These are phyloP conservation scores for sorghum (Sorghum bicolor) DNA, from an alignment of 176 grass and related monocot species.

Conservation along the genomic window DNA sequence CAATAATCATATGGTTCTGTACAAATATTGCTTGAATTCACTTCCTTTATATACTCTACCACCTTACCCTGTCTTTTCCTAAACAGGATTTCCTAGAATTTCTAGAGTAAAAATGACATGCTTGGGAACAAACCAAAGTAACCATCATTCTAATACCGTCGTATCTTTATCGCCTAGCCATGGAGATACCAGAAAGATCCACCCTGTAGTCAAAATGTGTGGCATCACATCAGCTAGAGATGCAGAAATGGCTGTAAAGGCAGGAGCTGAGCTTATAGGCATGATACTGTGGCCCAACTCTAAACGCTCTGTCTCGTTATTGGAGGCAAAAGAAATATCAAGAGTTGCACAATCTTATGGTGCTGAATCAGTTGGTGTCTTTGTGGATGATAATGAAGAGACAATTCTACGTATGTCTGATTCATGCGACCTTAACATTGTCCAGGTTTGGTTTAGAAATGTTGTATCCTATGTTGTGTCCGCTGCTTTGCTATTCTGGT, in stretches of 20 bases:
- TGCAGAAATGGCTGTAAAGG: slow-evolving; percentile 60
- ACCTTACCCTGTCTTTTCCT: slow-evolving; percentile 15
- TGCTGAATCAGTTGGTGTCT: slow-evolving; percentile 76
- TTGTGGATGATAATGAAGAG: slow-evolving; percentile 87
- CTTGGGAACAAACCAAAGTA: slow-evolving; percentile 23
- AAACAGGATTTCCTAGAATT: slow-evolving; percentile 26
- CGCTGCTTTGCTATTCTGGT: background rate
- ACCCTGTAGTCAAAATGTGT: slow-evolving; percentile 86
- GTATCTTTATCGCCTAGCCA: slow-evolving; percentile 8
- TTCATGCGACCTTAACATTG: slow-evolving; percentile 57
- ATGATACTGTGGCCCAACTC: slow-evolving; percentile 88
- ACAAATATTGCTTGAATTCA: background rate
- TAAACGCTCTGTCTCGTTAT: slow-evolving; percentile 60
- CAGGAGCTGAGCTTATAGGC: slow-evolving; percentile 79
- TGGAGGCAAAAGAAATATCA: slow-evolving; percentile 75
- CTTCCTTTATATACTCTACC: background rate
- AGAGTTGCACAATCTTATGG: slow-evolving; percentile 57
- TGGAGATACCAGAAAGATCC: slow-evolving; percentile 21
- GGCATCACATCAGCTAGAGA: slow-evolving; percentile 79
- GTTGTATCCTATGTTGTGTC: background rate
- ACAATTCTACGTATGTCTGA: slow-evolving; percentile 62
- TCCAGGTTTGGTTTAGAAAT: slow-evolving; percentile 51
- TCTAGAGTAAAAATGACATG: slow-evolving; percentile 21
- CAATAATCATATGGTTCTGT: background rate
- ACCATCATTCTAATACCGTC: background rate